Conservation (phyloP, 208 protist species). For the Trypanosoma lewisi region DNA sequence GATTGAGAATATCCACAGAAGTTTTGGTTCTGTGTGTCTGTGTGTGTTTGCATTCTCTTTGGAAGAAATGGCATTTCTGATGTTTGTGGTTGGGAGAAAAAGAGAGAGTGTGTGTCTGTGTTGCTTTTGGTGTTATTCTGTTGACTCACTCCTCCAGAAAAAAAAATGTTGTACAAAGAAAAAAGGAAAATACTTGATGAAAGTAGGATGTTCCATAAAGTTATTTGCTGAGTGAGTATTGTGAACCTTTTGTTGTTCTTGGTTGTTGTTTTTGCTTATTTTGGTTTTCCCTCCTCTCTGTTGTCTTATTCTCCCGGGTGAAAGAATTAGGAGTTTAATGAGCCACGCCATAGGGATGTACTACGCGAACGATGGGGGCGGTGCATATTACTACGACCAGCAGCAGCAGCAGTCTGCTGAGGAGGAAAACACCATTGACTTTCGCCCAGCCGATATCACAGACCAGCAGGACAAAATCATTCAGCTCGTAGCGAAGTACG, state of each 20-base stretch:
- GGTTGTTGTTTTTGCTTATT: not conserved
- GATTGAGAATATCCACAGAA: not conserved
- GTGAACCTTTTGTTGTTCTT: not conserved
- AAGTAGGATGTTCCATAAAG: not conserved
- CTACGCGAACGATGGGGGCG: constrained; percentile 7
- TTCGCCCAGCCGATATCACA: constrained; percentile 56
- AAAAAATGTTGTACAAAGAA: not conserved
- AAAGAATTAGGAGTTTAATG: no score
- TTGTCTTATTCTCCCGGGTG: no score
- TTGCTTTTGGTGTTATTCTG: not conserved
- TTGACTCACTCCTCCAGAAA: not conserved
- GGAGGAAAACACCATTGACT: constrained; percentile 29
- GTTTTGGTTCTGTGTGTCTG: not conserved
- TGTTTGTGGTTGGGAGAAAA: not conserved
- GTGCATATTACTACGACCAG: constrained; percentile 17
- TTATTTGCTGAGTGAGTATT: no score
- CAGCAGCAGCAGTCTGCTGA: constrained; percentile 11
- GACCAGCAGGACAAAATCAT: constrained; percentile 82
- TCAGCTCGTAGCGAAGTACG: constrained; percentile 75
- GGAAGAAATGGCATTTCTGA: not conserved
- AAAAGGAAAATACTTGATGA: not conserved
- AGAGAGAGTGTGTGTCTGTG: not conserved
- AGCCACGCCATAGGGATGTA: constrained; percentile 12
- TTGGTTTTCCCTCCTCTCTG: not conserved
- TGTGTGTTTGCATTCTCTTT: not conserved